Evolutionary conservation across 75 land plant species (phyloP), one percentile per base, ranked within the genome.

Genomic region (Azolla pinnata): DNA sequence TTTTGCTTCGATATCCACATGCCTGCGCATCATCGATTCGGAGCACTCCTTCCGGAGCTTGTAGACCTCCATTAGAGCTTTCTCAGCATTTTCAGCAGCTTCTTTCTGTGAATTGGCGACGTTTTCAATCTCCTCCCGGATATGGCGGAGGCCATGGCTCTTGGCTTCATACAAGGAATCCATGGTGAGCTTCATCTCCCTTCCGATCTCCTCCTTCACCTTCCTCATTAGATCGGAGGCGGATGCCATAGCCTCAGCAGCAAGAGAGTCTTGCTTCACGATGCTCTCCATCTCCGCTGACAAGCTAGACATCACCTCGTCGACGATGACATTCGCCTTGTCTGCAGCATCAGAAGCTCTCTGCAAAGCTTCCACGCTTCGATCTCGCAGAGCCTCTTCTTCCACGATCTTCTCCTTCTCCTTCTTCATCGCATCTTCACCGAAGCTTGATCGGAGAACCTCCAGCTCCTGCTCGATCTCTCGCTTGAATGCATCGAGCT

Each of bases 341-440:
- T 65, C 17, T 28, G 73, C 67, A 31, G 57, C 35, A 14, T 72
- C 2, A 53, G 58, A 32, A 66, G 40, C 54, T 72, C 70, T 18
- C 42, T 51, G 20, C 70, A 59, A 27, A 33, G 67, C 16, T 25
- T n/a, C 29, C 57, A 17, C 40, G 59, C 58, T 24, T 12, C 18
- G 2, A 4, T 31, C 48, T 62, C 29, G 48, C 14, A 16, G 18
- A 26, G 18, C 40, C 16, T 2, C 46, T 16, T 3, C 40, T 48
- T 18, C n/a, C 29, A 20, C 40, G 45, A n/a, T n/a, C n/a, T 25
- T 48, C 7, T 5, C 40, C 18, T 59, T 42, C 18, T 12, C 26
- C 55, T n/a, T 62, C 64, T 18, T 48, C 60, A 9, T 62, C 26
- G 17, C 46, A 27, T 48, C 24, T 62, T 10, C n/a, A n/a, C 58